Evolutionary conservation across 2,329 filamentous ascomycete species (phyloP).

Genomic region (Fusarium xylarioides): DNA sequence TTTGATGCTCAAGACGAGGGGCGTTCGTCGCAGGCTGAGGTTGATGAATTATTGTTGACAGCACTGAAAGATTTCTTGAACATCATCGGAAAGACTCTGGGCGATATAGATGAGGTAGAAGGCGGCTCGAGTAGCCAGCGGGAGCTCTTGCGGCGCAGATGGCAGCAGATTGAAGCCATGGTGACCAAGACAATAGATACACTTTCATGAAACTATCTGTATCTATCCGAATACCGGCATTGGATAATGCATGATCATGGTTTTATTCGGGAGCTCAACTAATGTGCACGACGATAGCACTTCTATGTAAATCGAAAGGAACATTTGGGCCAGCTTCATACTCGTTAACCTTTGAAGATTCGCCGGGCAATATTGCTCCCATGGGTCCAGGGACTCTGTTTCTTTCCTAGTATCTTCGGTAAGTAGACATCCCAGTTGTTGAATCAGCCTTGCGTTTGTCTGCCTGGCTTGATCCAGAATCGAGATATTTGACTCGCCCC

Average conservation of each 20-base stretch:
- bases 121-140: conserved; percentile 47
- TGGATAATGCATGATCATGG: too few species aligned
- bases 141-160: conserved; percentile 51
- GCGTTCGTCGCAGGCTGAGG: conserved; percentile 55
- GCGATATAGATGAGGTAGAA: conserved; percentile 46
- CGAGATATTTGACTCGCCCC: too few species aligned
- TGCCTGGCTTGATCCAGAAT: too few species aligned
- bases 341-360: too few species aligned
- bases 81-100: conserved; percentile 44
- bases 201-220: conserved; percentile 10
- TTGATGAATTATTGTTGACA: conserved; percentile 48
- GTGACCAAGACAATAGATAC: conserved; percentile 47
- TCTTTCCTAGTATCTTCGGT: too few species aligned
- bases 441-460: too few species aligned
- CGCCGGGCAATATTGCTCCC: too few species aligned
- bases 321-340: too few species aligned
- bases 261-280: background rate
- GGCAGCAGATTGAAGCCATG: conserved; percentile 55
- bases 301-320: background rate
- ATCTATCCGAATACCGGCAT: background rate
- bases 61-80: conserved; percentile 51
- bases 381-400: too few species aligned
- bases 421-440: too few species aligned
- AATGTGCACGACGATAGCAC: background rate
- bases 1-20: conserved; percentile 55